These are phyloP conservation scores for Hypoxylon intermedium DNA, from an alignment of 495 filamentous ascomycete genomes.

Conservation along the genomic window DNA sequence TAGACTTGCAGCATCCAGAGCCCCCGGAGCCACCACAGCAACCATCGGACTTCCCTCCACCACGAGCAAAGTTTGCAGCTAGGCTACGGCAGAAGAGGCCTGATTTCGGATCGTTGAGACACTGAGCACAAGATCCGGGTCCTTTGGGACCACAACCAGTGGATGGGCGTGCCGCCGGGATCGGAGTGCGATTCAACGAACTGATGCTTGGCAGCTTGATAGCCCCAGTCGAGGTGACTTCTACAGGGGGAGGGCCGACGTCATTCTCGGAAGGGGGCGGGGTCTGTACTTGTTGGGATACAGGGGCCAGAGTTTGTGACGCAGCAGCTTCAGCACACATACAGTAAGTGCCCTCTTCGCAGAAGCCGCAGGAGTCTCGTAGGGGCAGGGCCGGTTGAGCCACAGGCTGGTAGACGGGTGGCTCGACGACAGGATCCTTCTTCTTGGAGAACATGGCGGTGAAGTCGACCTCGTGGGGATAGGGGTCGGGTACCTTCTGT, in stretches of 20 bases:
- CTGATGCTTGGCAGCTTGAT: slow-evolving; percentile 57
- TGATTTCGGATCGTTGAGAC: slow-evolving; percentile 76
- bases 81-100: slow-evolving; percentile 87
- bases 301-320: slow-evolving; percentile 52
- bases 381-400: slow-evolving; percentile 41
- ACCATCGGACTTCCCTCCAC: slow-evolving; percentile 44
- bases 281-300: slow-evolving; percentile 62
- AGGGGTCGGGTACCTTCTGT: slow-evolving; percentile 43
- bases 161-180: slow-evolving; percentile 23
- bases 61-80: slow-evolving; percentile 66
- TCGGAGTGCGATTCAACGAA: slow-evolving; percentile 38
- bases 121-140: slow-evolving; percentile 82
- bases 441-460: slow-evolving; percentile 66
- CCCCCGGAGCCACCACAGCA: slow-evolving; percentile 52
- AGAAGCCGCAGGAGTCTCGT: slow-evolving; percentile 83
- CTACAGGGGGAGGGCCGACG: slow-evolving; percentile 57
- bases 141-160: slow-evolving; percentile 67
- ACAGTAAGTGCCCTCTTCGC: slow-evolving; percentile 81
- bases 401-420: slow-evolving; percentile 38
- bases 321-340: slow-evolving; percentile 77
- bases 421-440: slow-evolving; percentile 27
- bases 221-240: slow-evolving; percentile 55
- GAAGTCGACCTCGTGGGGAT: slow-evolving; percentile 73
- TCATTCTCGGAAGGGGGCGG: slow-evolving; percentile 75
- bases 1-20: slow-evolving; percentile 43